Percentiles rank a stretch among this genome's conserved stretches.
These are phyloP conservation scores for Trichoderma citrinoviride DNA, from an alignment of 2,329 filamentous ascomycete genomes.

Conservation along the genomic window DNA sequence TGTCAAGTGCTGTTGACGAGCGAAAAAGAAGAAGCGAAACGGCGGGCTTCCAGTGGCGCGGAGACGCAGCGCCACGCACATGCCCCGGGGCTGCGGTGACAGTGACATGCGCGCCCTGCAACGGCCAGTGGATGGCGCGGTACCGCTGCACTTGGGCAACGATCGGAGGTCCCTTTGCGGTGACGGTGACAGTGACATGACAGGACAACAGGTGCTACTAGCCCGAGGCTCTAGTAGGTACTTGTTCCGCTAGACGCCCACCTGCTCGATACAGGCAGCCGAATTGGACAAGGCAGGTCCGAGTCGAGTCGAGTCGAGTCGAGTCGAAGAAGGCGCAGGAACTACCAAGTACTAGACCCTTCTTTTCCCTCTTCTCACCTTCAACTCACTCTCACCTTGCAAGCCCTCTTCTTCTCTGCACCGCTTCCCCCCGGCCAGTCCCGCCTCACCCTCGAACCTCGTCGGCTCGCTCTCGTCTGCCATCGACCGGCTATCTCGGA, in stretches of 20 bases:
- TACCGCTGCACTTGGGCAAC: background rate
- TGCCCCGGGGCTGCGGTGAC: background rate
- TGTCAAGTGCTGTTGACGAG: background rate
- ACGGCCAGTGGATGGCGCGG: background rate
- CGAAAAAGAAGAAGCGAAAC: constrained; percentile 31
- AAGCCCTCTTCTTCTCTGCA: background rate
- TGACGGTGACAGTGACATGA: too few species aligned
- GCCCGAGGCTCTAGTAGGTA: background rate
- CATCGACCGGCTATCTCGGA: constrained; percentile 15
- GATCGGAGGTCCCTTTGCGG: too few species aligned
- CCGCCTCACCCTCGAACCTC: background rate
- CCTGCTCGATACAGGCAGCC: constrained; percentile 17
- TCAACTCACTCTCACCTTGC: background rate
- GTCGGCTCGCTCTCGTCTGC: background rate
- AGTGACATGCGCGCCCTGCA: constrained; percentile 1
- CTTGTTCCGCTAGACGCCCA: background rate
- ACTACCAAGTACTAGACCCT: too few species aligned
- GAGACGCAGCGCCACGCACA: background rate
- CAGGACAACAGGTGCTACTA: too few species aligned
- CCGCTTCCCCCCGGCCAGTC: background rate
- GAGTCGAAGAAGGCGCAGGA: background rate
- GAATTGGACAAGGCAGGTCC: background rate
- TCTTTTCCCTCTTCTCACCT: background rate
- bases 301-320: background rate
- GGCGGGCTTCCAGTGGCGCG: constrained; percentile 6